Base-by-base conservation (phyloP, 2,329 filamentous ascomycete genomes). In the Lizonia empirigonia region DNA sequence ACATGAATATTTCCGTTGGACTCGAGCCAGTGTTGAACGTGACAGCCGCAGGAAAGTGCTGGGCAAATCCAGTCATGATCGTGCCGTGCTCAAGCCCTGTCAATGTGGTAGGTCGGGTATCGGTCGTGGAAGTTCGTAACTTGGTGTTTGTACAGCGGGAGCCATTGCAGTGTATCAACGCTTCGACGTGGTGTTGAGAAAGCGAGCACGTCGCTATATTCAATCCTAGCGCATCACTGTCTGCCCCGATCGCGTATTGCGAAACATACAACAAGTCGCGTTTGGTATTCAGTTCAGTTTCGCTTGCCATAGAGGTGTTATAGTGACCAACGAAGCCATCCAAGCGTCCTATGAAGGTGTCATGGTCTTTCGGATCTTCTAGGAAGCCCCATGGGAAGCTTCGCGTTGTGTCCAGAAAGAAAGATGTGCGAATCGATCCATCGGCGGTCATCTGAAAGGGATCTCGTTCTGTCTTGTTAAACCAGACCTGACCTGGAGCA, bases 371-470 rank as follows among this genome's bases (percentile, higher is more conserved):
- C 26, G 3, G 6, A 16, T 5, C 7, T 9, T 2, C 22, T 3
- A 20, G 9, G 18, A 15, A 12, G 19, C 2, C 3, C 34, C 34
- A 37, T 23, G 6, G n/a, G n/a, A n/a, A n/a, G n/a, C 24, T 27
- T 0, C 49, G 51, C 24, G 56, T 55, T 0, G 65, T 69, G 16
- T 70, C 65, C 4, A 69, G 48, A 30, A 69, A 63, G 32, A 70
- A 71, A 0, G 58, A 62, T 1, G 42, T n/a, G n/a, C n/a, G n/a
- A n/a, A n/a, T n/a, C n/a, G n/a, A n/a, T n/a, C n/a, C n/a, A n/a
- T n/a, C n/a, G n/a, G n/a, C n/a, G n/a, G n/a, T n/a, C n/a, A n/a
- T n/a, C n/a, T n/a, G 19, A 63, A 64, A 3, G 60, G 64, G 9
- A 24, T 19, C 7, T n/a, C 24, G n/a, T 7, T 2, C 5, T 2